phyloP scores from a whole-genome alignment of 495 filamentous ascomycete genomes.

The Penicillium soppii region DNA sequence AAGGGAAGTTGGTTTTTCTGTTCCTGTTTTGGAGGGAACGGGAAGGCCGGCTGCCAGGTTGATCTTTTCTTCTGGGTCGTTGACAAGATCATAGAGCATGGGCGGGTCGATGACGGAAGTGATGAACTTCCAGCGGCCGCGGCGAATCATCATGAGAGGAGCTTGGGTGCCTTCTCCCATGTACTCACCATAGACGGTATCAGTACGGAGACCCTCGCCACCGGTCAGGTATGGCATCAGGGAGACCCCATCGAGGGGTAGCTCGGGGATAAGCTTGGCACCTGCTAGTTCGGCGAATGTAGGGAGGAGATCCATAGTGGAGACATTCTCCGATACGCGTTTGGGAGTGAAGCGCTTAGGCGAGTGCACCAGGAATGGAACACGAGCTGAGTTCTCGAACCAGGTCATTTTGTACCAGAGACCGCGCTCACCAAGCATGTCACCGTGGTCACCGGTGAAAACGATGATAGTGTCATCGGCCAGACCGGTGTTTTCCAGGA shows the following conservation, averaged over 20 bases:
- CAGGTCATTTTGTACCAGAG: slow-evolving; percentile 96
- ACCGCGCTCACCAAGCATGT: slow-evolving; percentile 87
- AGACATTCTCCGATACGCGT: slow-evolving; percentile 72
- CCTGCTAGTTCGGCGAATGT: slow-evolving; percentile 81
- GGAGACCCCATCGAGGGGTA: slow-evolving; percentile 77
- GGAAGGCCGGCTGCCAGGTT: slow-evolving; percentile 59
- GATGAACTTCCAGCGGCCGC: slow-evolving; percentile 79
- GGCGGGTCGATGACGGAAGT: slow-evolving; percentile 77
- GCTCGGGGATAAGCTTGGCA: slow-evolving; percentile 54
- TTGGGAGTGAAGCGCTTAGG: slow-evolving; percentile 66
- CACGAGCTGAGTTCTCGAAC: slow-evolving; percentile 79
- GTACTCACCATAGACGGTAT: slow-evolving; percentile 85
- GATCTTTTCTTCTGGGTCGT: slow-evolving; percentile 69
- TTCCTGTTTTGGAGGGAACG: slow-evolving; percentile 15
- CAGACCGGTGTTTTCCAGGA: slow-evolving; percentile 71
- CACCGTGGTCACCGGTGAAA: slow-evolving; percentile 87
- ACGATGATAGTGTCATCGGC: slow-evolving; percentile 80
- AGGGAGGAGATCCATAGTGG: slow-evolving; percentile 80
- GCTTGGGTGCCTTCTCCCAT: slow-evolving; percentile 84
- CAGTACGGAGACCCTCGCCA: slow-evolving; percentile 50
- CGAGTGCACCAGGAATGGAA: slow-evolving; percentile 75
- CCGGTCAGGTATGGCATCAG: slow-evolving; percentile 70
- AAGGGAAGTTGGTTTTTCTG: slow-evolving; percentile 16
- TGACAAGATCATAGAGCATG: slow-evolving; percentile 71
- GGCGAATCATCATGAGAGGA: slow-evolving; percentile 87